Conservation (phyloP, 2,329 filamentous ascomycete genomes). For the Aspergillus fructus region DNA sequence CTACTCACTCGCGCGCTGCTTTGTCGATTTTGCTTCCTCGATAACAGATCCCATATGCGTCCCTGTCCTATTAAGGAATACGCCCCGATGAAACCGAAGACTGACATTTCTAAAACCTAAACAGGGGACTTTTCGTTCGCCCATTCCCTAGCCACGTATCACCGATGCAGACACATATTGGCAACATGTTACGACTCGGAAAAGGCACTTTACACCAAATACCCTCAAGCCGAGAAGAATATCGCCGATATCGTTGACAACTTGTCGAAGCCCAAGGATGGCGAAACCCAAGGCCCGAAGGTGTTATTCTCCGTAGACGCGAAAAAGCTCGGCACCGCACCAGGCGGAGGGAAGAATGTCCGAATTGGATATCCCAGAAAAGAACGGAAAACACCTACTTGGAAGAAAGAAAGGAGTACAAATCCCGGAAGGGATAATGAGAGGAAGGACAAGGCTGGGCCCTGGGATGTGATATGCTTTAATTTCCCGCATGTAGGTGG, state of each 20-base stretch:
- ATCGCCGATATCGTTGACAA: constrained; percentile 46
- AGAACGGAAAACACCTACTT: constrained; percentile 32
- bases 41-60: neutral
- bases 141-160: constrained; percentile 41
- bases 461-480: constrained; percentile 81
- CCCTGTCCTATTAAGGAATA: neutral
- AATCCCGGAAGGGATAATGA: neutral
- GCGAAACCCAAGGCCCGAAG: constrained; percentile 19
- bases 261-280: neutral
- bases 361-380: constrained; percentile 39
- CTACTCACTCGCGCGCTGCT: neutral
- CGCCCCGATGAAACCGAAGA: neutral
- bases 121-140: constrained; percentile 51
- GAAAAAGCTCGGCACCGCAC: constrained; percentile 38
- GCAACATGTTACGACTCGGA: constrained; percentile 48
- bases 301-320: constrained; percentile 47
- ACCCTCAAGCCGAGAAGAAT: constrained; percentile 66
- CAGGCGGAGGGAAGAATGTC: constrained; percentile 44
- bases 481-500: constrained; percentile 98
- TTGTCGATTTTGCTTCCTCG: neutral
- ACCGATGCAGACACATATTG: constrained; percentile 41
- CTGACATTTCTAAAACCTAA: neutral
- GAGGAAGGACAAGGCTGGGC: constrained; percentile 24
- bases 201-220: constrained; percentile 63
- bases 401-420: constrained; percentile 14